Base-by-base conservation (phyloP, 2,329 filamentous ascomycete species). In the Neonectria faginata region DNA sequence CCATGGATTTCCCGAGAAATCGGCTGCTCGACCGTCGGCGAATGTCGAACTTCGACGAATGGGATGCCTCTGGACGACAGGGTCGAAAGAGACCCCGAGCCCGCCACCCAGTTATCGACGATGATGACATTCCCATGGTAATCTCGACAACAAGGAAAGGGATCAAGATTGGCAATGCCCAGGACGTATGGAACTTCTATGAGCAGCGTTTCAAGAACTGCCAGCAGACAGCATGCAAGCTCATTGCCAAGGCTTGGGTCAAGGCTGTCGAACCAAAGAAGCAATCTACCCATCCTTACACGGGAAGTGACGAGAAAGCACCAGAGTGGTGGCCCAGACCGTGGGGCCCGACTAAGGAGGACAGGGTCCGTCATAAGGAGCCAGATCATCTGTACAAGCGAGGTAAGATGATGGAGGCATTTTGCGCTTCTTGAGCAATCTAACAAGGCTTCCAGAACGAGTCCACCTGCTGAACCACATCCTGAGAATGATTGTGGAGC, bases 231-330 rank as follows among this genome's bases (percentile, higher is more conserved):
- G 86, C 89, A 7, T 91, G 89, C 79, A 93, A 93, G 77, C 80
- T 89, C 27, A 89, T 93, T 57, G 88, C 88, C 36, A 94, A 93
- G 75, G 89, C 87, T 11, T 93, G 91, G 87, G 89, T 94, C 64
- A 92, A 92, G 73, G 84, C 88, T 2, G 87, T 93, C 2, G 90
- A 92, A 70, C 91, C 91, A 0, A 92, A 91, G 78, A 94, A 94
- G 77, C 91, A 93, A 76, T 90, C 89, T 0, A 90, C 87, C 18
- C 88, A 91, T 70, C 91, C 91, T 0, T 94, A 94, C 73, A 91
- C 89, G 1, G 83, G 84, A n/a, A 86, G 85, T 33, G 85, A 89
- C 50, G 84, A 85, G 33, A 88, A 87, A 68, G 86, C 86, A 1
- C 88, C 89, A 0, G 85, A 86, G 56, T 92, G 89, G 89, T 91